Percentiles rank a stretch among this genome's conserved stretches.
These are phyloP conservation scores for Botryotinia convoluta DNA, from an alignment of 2,329 filamentous ascomycete genomes.

Conservation along the genomic window DNA sequence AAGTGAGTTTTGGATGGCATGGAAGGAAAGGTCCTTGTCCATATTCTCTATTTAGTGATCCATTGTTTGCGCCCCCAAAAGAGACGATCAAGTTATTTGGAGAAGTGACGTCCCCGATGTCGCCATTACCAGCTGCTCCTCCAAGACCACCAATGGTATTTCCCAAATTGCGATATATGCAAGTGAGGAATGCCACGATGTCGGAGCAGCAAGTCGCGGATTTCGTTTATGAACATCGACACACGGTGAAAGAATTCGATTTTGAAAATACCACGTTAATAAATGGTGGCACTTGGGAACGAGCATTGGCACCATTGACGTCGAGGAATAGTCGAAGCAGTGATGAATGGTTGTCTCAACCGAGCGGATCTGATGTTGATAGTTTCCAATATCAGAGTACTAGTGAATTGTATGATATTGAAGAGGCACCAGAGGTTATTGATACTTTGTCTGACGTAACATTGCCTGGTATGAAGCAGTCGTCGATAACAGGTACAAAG, in stretches of 20 bases:
- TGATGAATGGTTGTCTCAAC: constrained; percentile 42
- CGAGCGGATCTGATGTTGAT: constrained; percentile 35
- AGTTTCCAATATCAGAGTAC: constrained; percentile 30
- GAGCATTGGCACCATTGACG: constrained; percentile 72
- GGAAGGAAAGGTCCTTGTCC: constrained; percentile 72
- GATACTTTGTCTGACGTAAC: constrained; percentile 27
- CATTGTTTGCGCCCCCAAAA: constrained; percentile 60
- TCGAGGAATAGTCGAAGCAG: constrained; percentile 39
- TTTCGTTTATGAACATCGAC: constrained; percentile 65
- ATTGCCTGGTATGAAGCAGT: constrained; percentile 19
- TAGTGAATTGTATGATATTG: constrained; percentile 29
- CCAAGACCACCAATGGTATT: constrained; percentile 60
- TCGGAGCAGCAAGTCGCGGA: constrained; percentile 67
- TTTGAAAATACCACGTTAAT: constrained; percentile 73
- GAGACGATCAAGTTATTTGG: constrained; percentile 58
- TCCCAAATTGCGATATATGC: constrained; percentile 63
- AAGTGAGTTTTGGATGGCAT: constrained; percentile 75
- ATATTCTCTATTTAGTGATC: constrained; percentile 61
- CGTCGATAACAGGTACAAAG: constrained; percentile 44
- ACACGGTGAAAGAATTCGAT: constrained; percentile 71
- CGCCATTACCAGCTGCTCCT: constrained; percentile 54
- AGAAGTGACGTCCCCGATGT: constrained; percentile 64
- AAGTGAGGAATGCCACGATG: constrained; percentile 70
- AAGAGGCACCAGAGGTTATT: constrained; percentile 28
- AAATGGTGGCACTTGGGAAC: constrained; percentile 72